Evolutionary conservation across 2,329 filamentous ascomycete species (phyloP), one percentile per base, ranked within the genome.

Genomic region (Phaeosphaeria sp.): DNA sequence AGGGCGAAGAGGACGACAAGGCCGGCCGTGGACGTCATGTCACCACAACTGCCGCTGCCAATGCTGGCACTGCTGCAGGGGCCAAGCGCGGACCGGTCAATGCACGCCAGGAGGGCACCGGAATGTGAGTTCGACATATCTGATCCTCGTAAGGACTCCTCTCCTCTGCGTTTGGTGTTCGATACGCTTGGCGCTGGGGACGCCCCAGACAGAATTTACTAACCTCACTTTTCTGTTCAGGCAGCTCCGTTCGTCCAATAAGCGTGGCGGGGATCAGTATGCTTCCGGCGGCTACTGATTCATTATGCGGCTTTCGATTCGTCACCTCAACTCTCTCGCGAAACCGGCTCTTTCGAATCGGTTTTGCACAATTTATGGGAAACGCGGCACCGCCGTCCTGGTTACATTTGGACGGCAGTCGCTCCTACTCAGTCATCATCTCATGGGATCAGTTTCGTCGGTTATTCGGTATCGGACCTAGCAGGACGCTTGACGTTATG

Each of bases 111-210:
- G 93, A 94, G 87, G 89, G 93, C 83, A 89, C 92, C 73, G 91
- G 92, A 91, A 96, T 97, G 93, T 97, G 91, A 97, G 93, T 96
- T 84, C 87, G 85, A 83, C 81, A 84, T 83, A 83, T 82, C 79
- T 83, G 87, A 89, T 90, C 88, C 87, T 91, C 89, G 90, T 92
- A 93, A 94, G 91, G 90, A 90, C 88, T 86, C 86, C 85, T 89
- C 86, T 89, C 89, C 88, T 90, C 88, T 89, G 88, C 89, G 89
- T 91, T 89, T 90, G 86, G 87, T 91, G 87, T 89, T 87, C 84
- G 77, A 85, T 84, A 87, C 86, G 88, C 89, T 91, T 85, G 86
- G 86, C 88, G 85, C 84, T 82, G 80, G 83, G 87, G 91, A 69
- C 71, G 68, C 65, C 66, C 84, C 82, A 83, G 80, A 68, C 73